Evolutionary conservation across 257 asterid genomes (phyloP).

Genomic region (Solanum okadae): DNA sequence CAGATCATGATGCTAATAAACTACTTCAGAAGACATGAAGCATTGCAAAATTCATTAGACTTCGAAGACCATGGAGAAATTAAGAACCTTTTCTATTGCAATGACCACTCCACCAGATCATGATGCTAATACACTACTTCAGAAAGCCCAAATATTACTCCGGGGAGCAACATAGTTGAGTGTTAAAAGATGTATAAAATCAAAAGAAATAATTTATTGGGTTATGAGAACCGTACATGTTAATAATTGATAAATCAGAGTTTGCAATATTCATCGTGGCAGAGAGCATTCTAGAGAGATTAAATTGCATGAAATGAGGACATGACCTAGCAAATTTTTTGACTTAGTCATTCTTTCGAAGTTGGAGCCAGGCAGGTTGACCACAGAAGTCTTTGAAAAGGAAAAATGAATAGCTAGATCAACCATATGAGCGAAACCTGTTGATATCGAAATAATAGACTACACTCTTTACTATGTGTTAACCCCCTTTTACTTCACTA

Average conservation of each 20-base stretch:
- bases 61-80: neutral
- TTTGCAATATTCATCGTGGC: neutral
- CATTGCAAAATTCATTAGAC: neutral
- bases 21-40: neutral
- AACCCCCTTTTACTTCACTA: neutral
- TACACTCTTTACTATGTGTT: neutral
- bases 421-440: neutral
- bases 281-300: neutral
- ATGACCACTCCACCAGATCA: neutral
- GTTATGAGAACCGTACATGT: neutral
- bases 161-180: neutral
- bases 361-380: neutral
- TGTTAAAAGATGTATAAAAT: neutral
- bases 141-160: neutral
- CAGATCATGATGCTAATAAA: neutral
- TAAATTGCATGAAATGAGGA: neutral
- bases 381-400: neutral
- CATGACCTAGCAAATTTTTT: neutral
- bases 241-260: neutral
- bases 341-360: neutral
- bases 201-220: neutral
- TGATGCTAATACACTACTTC: neutral
- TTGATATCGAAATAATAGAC: neutral
- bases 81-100: neutral
- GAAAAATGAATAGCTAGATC: neutral